A percentile compares a stretch with the other conserved stretches of the same genome.
phyloP scores from a whole-genome alignment of 1,284 basidiomycete genomes.

The Wolfiporia cocos region DNA sequence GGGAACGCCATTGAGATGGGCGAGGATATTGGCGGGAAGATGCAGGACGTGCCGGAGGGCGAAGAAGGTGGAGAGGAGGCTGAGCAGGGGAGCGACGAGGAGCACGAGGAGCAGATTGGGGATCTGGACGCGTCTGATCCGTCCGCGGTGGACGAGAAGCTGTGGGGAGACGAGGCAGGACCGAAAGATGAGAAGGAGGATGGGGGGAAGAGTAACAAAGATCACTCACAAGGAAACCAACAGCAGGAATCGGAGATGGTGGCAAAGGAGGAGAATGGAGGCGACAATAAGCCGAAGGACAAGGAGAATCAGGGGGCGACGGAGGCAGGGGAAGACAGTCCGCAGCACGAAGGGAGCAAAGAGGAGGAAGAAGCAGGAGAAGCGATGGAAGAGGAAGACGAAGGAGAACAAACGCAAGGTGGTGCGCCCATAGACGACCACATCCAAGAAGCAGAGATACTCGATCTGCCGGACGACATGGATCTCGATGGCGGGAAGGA shows the following conservation, averaged over 20 bases:
- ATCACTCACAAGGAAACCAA: slow-evolving; percentile 38
- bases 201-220: slow-evolving; percentile 48
- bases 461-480: slow-evolving; percentile 84
- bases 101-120: slow-evolving; percentile 79
- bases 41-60: slow-evolving; percentile 76
- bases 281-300: slow-evolving; percentile 28
- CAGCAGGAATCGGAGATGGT: slow-evolving; percentile 62
- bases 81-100: slow-evolving; percentile 51
- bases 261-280: slow-evolving; percentile 68
- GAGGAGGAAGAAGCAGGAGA: slow-evolving; percentile 28
- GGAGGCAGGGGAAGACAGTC: slow-evolving; percentile 69
- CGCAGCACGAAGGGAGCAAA: slow-evolving; percentile 28
- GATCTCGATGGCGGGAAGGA: slow-evolving; percentile 46
- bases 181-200: slow-evolving; percentile 43
- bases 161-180: slow-evolving; percentile 85
- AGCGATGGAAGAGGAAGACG: slow-evolving; percentile 36
- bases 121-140: slow-evolving; percentile 87
- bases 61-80: slow-evolving; percentile 49
- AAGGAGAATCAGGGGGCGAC: slow-evolving; percentile 47
- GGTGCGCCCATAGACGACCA: slow-evolving; percentile 71
- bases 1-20: slow-evolving; percentile 71
- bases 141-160: slow-evolving; percentile 88
- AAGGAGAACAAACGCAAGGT: too few relatives aligned
- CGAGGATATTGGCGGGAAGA: slow-evolving; percentile 74
- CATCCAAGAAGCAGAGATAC: slow-evolving; percentile 68